Conservation (phyloP, 1,139 yeast species). For the Diutina scorzettiae region DNA sequence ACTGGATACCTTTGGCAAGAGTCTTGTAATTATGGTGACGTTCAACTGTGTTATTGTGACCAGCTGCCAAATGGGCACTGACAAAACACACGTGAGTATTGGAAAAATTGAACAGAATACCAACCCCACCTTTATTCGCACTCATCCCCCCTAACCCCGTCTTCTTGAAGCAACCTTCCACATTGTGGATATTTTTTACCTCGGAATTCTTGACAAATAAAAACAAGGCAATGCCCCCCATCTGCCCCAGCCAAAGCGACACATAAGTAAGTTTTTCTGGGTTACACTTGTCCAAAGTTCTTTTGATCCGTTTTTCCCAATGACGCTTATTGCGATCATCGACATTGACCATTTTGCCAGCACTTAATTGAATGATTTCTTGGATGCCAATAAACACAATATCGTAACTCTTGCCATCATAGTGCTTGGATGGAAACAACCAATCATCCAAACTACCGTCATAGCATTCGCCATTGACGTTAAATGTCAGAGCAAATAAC, state of each 20-base stretch:
- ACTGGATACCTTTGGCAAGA: slow-evolving; percentile 1
- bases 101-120: neutral
- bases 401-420: neutral
- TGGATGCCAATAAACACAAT: slow-evolving; percentile 5
- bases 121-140: slow-evolving; percentile 6
- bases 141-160: slow-evolving; percentile 6
- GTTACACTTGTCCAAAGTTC: neutral
- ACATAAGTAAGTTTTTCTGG: neutral
- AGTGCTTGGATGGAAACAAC: slow-evolving; percentile 3
- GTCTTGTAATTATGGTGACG: slow-evolving; percentile 6
- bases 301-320: neutral
- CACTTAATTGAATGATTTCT: slow-evolving; percentile 4
- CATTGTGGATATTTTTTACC: neutral
- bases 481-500: slow-evolving; percentile 1
- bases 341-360: slow-evolving; percentile 5
- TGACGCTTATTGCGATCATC: neutral
- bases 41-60: neutral
- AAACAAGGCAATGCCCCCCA: slow-evolving; percentile 5
- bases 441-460: neutral
- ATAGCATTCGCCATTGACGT: slow-evolving; percentile 3
- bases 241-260: slow-evolving; percentile 3
- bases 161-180: slow-evolving; percentile 1
- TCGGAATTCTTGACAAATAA: neutral
- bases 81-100: slow-evolving; percentile 2
- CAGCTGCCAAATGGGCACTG: slow-evolving; percentile 5